phyloP scores from a whole-genome alignment of 306 rosid genomes.

The Vigna radiata region DNA sequence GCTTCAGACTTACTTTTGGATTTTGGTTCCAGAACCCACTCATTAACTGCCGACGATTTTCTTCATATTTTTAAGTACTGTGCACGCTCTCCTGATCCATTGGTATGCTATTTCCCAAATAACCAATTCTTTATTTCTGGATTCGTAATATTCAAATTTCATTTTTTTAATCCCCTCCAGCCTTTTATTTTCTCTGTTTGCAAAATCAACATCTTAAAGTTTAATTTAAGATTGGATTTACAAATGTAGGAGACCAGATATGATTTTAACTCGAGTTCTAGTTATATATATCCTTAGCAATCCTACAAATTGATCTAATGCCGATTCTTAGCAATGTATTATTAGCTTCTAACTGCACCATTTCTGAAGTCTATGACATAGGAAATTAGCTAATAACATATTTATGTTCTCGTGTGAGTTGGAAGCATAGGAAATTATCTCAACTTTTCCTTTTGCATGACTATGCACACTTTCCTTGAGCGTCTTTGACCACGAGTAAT shows the following conservation, averaged over 20 bases:
- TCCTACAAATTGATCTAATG: neutral
- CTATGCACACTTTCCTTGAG: slow-evolving; percentile 18
- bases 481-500: slow-evolving; percentile 25
- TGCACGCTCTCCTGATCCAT: slow-evolving; percentile 75
- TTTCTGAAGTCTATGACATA: too few relatives aligned
- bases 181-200: neutral
- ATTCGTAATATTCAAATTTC: neutral
- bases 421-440: slow-evolving; percentile 25
- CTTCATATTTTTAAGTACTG: slow-evolving; percentile 66
- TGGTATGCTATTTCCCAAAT: slow-evolving; percentile 62
- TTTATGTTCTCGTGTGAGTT: slow-evolving; percentile 28
- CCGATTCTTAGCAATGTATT: slow-evolving; percentile 27
- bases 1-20: slow-evolving; percentile 71
- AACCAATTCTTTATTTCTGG: neutral
- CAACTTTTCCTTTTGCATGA: slow-evolving; percentile 12
- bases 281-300: neutral
- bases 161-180: neutral
- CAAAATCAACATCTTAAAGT: slow-evolving; percentile 2
- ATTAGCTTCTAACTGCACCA: slow-evolving; percentile 23
- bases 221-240: slow-evolving; percentile 8
- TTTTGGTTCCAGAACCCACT: slow-evolving; percentile 56
- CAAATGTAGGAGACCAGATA: neutral
- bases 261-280: slow-evolving; percentile 23
- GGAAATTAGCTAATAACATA: neutral
- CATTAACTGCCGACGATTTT: slow-evolving; percentile 66